Conservation (phyloP, 148 eudicot genomes). For the Pouteria glomerata region DNA sequence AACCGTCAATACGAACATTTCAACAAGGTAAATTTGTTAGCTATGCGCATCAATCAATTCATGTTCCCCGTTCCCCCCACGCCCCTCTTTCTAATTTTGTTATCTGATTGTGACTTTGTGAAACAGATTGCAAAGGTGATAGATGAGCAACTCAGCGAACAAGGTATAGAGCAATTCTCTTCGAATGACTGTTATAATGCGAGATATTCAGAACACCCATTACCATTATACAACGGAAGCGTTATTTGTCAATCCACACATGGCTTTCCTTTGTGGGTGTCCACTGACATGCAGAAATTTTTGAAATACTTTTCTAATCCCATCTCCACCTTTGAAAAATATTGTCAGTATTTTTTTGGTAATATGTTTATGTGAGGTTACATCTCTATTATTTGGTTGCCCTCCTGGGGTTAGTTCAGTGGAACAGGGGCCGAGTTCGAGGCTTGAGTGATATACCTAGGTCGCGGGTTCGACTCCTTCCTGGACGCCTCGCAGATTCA, state of each 20-base stretch:
- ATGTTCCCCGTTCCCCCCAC: background rate
- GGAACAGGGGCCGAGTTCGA: too few species aligned
- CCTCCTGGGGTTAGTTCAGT: too few species aligned
- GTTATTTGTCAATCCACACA: background rate
- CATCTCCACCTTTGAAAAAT: background rate
- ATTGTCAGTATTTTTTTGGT: background rate
- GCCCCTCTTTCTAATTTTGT: background rate
- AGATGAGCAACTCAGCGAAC: slow-evolving; percentile 52
- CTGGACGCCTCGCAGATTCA: too few species aligned
- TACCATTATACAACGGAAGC: too few species aligned
- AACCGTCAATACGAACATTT: slow-evolving; percentile 93
- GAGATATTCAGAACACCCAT: background rate
- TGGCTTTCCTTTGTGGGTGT: background rate
- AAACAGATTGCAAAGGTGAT: slow-evolving; percentile 57
- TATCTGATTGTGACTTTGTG: slow-evolving; percentile 8
- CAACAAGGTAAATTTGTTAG: slow-evolving; percentile 49
- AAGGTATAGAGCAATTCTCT: slow-evolving; percentile 34
- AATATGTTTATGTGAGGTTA: background rate
- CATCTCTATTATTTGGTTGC: background rate
- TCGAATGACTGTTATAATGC: background rate
- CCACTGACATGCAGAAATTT: background rate
- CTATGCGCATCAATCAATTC: background rate
- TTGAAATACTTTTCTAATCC: background rate
- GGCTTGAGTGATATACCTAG: too few species aligned
- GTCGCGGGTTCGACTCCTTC: too few species aligned